Percentiles rank a stretch among this genome's conserved stretches.
Conservation (phyloP, 805 yeast genomes). For the Martiniozyma abietophila region DNA sequence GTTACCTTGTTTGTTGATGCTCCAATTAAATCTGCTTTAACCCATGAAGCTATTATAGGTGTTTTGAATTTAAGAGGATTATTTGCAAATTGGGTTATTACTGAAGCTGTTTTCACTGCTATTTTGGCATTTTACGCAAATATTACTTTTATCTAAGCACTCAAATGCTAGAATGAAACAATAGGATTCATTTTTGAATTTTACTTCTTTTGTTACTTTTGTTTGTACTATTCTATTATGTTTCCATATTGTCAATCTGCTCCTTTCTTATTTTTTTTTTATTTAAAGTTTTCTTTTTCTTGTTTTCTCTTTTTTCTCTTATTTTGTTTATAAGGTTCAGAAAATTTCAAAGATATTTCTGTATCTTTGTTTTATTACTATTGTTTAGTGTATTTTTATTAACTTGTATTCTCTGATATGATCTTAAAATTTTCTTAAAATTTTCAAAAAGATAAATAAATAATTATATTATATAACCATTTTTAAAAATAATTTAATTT, state of each 20-base stretch:
- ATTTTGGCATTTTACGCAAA: conserved; percentile 41
- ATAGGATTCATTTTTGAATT: not conserved
- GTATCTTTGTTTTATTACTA: not conserved
- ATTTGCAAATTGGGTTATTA: conserved; percentile 40
- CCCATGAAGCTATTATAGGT: conserved; percentile 23
- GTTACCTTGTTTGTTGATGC: conserved; percentile 16
- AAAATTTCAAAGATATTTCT: not conserved
- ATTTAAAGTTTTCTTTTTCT: not conserved
- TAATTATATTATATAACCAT: not conserved
- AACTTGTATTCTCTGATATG: too few relatives aligned
- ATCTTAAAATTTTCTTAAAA: too few relatives aligned
- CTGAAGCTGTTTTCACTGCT: conserved; percentile 37
- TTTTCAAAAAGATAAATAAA: too few relatives aligned
- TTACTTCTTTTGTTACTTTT: not conserved
- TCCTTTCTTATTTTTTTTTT: not conserved
- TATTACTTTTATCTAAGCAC: conserved; percentile 21
- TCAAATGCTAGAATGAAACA: not conserved
- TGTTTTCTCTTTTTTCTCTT: conserved; percentile 1
- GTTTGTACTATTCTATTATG: not conserved
- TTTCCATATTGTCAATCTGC: conserved; percentile 5
- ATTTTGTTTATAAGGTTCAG: not conserved
- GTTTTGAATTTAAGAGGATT: conserved; percentile 31
- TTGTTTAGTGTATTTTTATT: not conserved
- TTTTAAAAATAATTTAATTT: conserved; percentile 11
- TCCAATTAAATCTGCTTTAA: conserved; percentile 9